phyloP scores from a whole-genome alignment of 805 yeast genomes.

The Nakazawaea anatomiae region DNA sequence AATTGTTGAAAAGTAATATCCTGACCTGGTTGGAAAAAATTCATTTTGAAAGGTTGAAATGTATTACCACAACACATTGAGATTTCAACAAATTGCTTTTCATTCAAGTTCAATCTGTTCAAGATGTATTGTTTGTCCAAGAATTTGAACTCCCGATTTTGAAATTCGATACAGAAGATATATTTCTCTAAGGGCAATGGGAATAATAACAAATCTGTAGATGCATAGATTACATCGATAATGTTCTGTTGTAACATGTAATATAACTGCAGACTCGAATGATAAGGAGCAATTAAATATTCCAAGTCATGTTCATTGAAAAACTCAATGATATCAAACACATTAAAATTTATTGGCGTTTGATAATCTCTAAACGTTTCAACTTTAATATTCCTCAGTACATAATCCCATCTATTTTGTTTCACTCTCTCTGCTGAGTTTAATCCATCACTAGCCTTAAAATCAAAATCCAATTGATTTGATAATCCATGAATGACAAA shows the following conservation, averaged over 20 bases:
- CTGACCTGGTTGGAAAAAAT: slow-evolving; percentile 33
- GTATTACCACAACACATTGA: slow-evolving; percentile 76
- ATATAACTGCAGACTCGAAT: slow-evolving; percentile 74
- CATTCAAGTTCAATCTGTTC: slow-evolving; percentile 51
- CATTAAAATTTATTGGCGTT: slow-evolving; percentile 46
- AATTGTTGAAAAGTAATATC: slow-evolving; percentile 21
- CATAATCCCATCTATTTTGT: slow-evolving; percentile 39
- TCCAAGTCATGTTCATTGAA: slow-evolving; percentile 53
- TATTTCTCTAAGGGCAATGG: slow-evolving; percentile 57
- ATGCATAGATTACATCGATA: slow-evolving; percentile 77
- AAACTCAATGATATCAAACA: slow-evolving; percentile 49
- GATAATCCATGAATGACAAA: slow-evolving; percentile 70
- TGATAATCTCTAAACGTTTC: slow-evolving; percentile 50
- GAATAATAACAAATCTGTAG: slow-evolving; percentile 70
- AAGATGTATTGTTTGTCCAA: slow-evolving; percentile 55
- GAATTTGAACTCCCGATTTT: slow-evolving; percentile 58
- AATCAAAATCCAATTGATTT: slow-evolving; percentile 5
- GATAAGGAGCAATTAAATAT: slow-evolving; percentile 76
- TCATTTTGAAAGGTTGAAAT: slow-evolving; percentile 60
- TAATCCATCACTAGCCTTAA: slow-evolving; percentile 19
- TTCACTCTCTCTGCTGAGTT: slow-evolving; percentile 36
- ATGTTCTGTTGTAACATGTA: slow-evolving; percentile 52
- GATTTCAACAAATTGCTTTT: slow-evolving; percentile 68
- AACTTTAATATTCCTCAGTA: slow-evolving; percentile 22
- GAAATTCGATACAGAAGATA: slow-evolving; percentile 66